Evolutionary conservation across 768 basidiomycete species (phyloP), one percentile per base, ranked within the genome.

Genomic region (Xerocomellus dryophilus): DNA sequence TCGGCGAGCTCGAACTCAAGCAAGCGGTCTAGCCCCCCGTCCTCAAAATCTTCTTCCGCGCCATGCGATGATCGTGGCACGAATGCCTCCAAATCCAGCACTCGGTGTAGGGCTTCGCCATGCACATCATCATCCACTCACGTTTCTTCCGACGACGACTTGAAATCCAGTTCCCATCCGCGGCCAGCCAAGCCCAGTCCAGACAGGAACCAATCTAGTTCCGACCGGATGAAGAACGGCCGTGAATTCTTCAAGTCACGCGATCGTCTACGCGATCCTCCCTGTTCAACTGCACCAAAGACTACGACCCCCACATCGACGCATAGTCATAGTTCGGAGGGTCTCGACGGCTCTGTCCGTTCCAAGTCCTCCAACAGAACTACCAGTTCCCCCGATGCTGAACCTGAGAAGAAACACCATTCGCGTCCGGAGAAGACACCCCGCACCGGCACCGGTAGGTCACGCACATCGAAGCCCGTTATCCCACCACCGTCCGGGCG

Each of bases 1-100:
- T 70, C 71, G 47, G 61, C 72, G 49, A 57, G 61, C 54, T 66
- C 70, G 5, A 49, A 66, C 43, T 66, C 59, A 20, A 71, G 66
- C 56, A 64, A 53, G 29, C 57, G 50, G 35, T 68, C 59, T 47
- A 46, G 42, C 14, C 45, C 49, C 14, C 32, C 46, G n/a, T 53
- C 59, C 31, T 50, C 57, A 3, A 47, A 57, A 17, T 20, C 55
- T 17, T 48, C 49, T 27, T 66, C 64, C 17, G 14, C 32, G 7
- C 54, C 64, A 38, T 47, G 48, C 14, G 60, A 68, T 40, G 43
- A 29, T 48, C 56, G 41, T 43, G 39, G 32, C 23, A 21, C 47
- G 55, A 50, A 49, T 11, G 38, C 60, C 2, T 45, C 64, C 25
- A 56, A 60, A 27, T 43, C 54, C 23, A 25, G 53, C 11, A 43